Percentiles rank a stretch among this genome's conserved stretches.
Conservation (phyloP, 371 early-diverging fungal species). For the Mucor velutinosus region DNA sequence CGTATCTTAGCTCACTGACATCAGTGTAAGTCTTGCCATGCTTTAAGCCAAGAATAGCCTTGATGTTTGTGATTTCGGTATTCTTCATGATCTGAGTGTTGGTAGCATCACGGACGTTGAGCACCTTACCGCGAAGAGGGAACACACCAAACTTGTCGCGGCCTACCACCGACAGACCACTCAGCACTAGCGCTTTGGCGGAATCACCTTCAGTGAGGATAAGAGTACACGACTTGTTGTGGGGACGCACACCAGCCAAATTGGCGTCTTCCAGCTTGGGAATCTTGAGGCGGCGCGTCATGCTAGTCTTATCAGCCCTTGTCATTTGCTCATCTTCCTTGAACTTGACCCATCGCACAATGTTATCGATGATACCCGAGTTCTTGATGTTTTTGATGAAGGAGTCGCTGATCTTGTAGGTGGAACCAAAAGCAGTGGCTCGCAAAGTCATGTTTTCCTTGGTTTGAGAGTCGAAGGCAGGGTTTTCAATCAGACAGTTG, state of each 20-base stretch:
- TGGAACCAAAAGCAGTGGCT: slow-evolving; percentile 86
- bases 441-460: slow-evolving; percentile 98
- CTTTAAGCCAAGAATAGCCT: slow-evolving; percentile 97
- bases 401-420: slow-evolving; percentile 76
- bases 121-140: slow-evolving; percentile 97
- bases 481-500: slow-evolving; percentile 98
- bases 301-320: slow-evolving; percentile 92
- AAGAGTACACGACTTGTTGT: slow-evolving; percentile 89
- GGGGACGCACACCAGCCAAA: slow-evolving; percentile 82
- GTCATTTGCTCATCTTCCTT: slow-evolving; percentile 89
- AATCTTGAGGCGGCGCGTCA: slow-evolving; percentile 79
- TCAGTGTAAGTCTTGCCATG: slow-evolving; percentile 85
- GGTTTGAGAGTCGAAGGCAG: slow-evolving; percentile 99
- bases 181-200: slow-evolving; percentile 96
- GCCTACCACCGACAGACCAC: slow-evolving; percentile 94
- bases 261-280: slow-evolving; percentile 99
- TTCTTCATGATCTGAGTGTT: slow-evolving; percentile 83
- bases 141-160: slow-evolving; percentile 98
- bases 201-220: slow-evolving; percentile 99
- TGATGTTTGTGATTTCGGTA: slow-evolving; percentile 91
- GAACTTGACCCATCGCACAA: slow-evolving; percentile 78
- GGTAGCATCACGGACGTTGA: slow-evolving; percentile 98
- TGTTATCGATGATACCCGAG: slow-evolving; percentile 87
- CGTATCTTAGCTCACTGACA: slow-evolving; percentile 89
- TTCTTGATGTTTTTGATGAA: slow-evolving; percentile 86